These are phyloP conservation scores for Nicotiana undulata DNA, from an alignment of 257 asterid species.

Conservation along the genomic window DNA sequence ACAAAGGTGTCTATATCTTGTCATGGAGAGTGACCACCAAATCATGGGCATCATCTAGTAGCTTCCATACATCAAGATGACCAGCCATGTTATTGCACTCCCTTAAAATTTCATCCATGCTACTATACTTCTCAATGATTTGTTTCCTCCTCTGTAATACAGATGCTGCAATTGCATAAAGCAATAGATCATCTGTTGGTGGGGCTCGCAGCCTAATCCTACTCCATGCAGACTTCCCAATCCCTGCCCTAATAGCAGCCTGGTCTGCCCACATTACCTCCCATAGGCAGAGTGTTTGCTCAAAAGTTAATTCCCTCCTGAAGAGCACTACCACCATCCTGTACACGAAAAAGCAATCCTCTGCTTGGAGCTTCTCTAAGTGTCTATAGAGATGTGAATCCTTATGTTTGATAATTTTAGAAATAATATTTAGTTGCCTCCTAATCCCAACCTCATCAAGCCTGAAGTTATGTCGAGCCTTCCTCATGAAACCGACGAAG, in stretches of 20 bases:
- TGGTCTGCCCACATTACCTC: conserved; percentile 99
- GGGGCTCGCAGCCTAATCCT: conserved; percentile 66
- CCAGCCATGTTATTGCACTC: conserved; percentile 92
- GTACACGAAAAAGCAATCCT: conserved; percentile 88
- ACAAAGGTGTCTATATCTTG: conserved; percentile 39
- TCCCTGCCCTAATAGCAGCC: conserved; percentile 79
- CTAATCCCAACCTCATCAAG: conserved; percentile 88
- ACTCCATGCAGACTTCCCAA: conserved; percentile 59
- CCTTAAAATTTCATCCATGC: conserved; percentile 85
- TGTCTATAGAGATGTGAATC: conserved; percentile 74
- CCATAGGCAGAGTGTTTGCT: conserved; percentile 87
- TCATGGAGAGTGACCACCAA: conserved; percentile 73
- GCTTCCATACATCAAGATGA: conserved; percentile 74
- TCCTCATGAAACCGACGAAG: conserved; percentile 84
- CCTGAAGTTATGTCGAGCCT: conserved; percentile 86
- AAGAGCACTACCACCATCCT: conserved; percentile 91
- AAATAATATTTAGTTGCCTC: conserved; percentile 59
- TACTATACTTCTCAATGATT: conserved; percentile 72
- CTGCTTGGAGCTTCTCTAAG: conserved; percentile 85
- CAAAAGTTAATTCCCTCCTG: conserved; percentile 71
- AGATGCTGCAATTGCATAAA: conserved; percentile 80
- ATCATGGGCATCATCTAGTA: conserved; percentile 79
- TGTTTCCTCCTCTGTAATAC: conserved; percentile 72
- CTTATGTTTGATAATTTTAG: conserved; percentile 70
- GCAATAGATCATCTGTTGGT: conserved; percentile 74